Evolutionary conservation across 768 basidiomycete genomes (phyloP).

Genomic region (Russula lepida): DNA sequence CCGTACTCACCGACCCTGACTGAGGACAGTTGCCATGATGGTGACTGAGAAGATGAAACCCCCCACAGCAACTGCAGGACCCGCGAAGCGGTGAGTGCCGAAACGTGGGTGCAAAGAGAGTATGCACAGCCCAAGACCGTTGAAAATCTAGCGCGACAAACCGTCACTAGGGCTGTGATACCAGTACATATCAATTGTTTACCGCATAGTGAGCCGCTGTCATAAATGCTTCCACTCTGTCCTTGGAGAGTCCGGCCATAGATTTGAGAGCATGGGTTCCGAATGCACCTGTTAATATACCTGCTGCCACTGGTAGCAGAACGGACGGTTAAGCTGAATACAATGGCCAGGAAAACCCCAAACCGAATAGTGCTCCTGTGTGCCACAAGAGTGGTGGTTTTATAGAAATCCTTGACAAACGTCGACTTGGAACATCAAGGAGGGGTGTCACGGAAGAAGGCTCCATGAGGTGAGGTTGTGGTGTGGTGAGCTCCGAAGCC

Average conservation of each 20-base stretch:
- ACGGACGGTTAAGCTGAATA: neutral
- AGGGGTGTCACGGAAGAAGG: constrained; percentile 24
- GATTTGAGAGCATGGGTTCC: constrained; percentile 54
- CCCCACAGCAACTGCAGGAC: constrained; percentile 55
- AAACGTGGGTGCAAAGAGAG: constrained; percentile 59
- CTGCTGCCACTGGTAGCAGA: constrained; percentile 32
- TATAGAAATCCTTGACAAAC: constrained; percentile 2
- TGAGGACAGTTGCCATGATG: constrained; percentile 48
- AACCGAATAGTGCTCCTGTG: constrained; percentile 15
- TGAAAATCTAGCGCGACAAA: constrained; percentile 42
- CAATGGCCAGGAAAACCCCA: neutral
- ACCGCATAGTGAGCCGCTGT: constrained; percentile 61
- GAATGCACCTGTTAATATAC: constrained; percentile 58
- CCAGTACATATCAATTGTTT: neutral
- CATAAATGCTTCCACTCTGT: constrained; percentile 50
- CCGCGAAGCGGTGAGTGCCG: constrained; percentile 51
- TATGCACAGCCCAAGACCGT: constrained; percentile 57
- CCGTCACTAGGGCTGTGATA: neutral
- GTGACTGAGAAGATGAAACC: constrained; percentile 54
- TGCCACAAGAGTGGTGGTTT: constrained; percentile 21
- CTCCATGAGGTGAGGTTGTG: constrained; percentile 22
- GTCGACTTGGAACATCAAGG: constrained; percentile 17
- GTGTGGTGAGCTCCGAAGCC: too few species aligned
- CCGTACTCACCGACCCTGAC: constrained; percentile 34
- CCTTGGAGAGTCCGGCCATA: constrained; percentile 40